Evolutionary conservation across 306 rosid species (phyloP).

Genomic region (Malus sylvestris): DNA sequence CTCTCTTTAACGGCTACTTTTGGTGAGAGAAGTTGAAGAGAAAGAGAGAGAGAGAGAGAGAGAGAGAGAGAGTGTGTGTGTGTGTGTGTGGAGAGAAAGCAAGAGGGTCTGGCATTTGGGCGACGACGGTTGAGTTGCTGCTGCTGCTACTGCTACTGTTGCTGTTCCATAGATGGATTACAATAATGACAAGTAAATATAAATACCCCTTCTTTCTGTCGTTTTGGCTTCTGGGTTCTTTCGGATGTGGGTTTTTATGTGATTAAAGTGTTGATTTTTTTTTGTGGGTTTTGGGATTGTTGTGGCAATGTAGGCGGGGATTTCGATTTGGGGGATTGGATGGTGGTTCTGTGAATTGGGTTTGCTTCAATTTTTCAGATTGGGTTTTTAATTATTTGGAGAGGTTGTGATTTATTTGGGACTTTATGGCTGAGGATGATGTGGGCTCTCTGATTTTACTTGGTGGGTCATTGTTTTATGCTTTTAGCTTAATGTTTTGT

Average conservation of each 20-base stretch:
- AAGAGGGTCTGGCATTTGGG: neutral
- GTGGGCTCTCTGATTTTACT: constrained; percentile 36
- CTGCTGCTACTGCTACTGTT: neutral
- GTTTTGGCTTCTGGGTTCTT: constrained; percentile 17
- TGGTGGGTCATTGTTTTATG: constrained; percentile 29
- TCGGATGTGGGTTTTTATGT: constrained; percentile 16
- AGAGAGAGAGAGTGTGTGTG: neutral
- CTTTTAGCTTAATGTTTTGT: neutral
- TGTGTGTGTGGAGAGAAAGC: neutral
- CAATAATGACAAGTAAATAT: constrained; percentile 43
- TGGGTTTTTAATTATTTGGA: constrained; percentile 4
- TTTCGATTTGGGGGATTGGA: neutral
- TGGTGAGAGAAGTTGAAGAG: neutral
- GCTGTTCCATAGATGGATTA: constrained; percentile 36
- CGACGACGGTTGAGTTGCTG: constrained; percentile 1
- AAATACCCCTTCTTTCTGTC: constrained; percentile 7
- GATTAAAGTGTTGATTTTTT: neutral
- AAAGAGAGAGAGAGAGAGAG: no score
- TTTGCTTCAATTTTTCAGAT: neutral
- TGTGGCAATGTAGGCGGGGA: constrained; percentile 5
- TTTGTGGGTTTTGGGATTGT: neutral
- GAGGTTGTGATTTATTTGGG: constrained; percentile 3
- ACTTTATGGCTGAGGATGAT: constrained; percentile 19
- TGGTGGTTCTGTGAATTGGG: constrained; percentile 12
- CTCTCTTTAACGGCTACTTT: constrained; percentile 45